These are phyloP conservation scores for Ophiostoma novo-ulmi DNA, from an alignment of 2,329 filamentous ascomycete species.

Conservation along the genomic window DNA sequence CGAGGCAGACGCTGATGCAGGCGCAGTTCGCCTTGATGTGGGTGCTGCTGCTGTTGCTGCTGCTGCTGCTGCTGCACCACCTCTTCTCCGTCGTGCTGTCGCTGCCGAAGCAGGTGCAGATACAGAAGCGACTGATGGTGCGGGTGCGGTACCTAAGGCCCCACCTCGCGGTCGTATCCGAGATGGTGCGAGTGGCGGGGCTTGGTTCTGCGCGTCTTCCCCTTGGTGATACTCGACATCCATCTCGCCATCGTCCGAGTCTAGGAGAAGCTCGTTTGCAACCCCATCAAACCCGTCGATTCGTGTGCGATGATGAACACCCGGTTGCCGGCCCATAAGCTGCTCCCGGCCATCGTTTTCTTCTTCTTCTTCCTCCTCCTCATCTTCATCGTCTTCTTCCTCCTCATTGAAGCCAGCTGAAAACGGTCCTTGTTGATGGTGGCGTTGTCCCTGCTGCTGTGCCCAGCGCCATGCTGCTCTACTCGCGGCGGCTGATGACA, in stretches of 20 bases:
- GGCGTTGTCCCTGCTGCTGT: constrained; percentile 23
- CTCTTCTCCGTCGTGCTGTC: not conserved
- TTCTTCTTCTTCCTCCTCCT: constrained; percentile 14
- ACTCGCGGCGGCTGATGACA: constrained; percentile 21
- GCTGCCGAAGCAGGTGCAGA: not conserved
- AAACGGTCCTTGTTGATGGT: constrained; percentile 20
- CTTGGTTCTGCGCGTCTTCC: constrained; percentile 11
- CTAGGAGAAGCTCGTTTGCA: constrained; percentile 11
- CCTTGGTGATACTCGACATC: constrained; percentile 23
- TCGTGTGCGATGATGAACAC: not conserved
- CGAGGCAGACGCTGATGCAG: not conserved
- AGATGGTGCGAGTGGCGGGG: not conserved
- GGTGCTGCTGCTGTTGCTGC: not conserved
- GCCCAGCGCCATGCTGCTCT: constrained; percentile 19
- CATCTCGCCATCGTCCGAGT: constrained; percentile 24
- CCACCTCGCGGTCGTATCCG: constrained; percentile 9
- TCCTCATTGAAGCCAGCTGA: constrained; percentile 27
- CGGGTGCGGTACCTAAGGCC: not conserved
- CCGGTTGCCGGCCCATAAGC: not conserved
- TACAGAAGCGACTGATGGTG: not conserved
- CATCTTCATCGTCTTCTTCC: not conserved
- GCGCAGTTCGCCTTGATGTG: not conserved
- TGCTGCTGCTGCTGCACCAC: not conserved
- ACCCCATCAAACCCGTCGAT: not conserved
- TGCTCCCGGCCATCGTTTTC: not conserved